Conservation (phyloP, 257 asterid genomes). For the Thymus quinquecostatus region DNA sequence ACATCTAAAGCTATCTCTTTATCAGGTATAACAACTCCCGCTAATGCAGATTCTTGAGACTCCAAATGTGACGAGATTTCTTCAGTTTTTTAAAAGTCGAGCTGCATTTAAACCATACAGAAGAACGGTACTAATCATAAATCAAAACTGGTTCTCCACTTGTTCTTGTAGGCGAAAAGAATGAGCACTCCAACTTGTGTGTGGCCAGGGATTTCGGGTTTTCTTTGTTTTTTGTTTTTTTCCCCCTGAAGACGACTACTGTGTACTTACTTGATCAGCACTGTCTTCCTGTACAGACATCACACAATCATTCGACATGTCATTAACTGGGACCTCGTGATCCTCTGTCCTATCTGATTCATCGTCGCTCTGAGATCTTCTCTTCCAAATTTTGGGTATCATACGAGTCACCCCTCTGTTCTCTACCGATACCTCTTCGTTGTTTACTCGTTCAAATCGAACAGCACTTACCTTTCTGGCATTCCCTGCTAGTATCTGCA, state of each 20-base stretch:
- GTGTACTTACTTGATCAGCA: conserved; percentile 46
- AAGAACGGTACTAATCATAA: neutral
- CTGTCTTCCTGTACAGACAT: conserved; percentile 58
- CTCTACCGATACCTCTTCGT: conserved; percentile 51
- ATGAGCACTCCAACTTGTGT: conserved; percentile 23
- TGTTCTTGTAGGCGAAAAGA: conserved; percentile 28
- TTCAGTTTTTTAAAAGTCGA: conserved; percentile 7
- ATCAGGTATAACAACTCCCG: neutral
- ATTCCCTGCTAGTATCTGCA: conserved; percentile 94
- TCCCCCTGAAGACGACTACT: conserved; percentile 27
- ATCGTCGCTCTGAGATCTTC: conserved; percentile 52
- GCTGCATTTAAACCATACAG: conserved; percentile 20
- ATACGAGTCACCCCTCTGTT: conserved; percentile 53
- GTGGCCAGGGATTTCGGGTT: conserved; percentile 18
- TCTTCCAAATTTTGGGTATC: conserved; percentile 71
- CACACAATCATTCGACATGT: conserved; percentile 46
- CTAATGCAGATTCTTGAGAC: neutral
- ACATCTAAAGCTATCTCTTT: neutral
- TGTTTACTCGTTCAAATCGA: conserved; percentile 74
- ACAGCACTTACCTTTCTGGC: conserved; percentile 96
- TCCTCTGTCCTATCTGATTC: conserved; percentile 44
- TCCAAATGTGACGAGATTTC: conserved; percentile 6
- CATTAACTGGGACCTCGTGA: conserved; percentile 43
- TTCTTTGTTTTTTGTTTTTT: no score
- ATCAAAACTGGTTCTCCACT: conserved; percentile 30